phyloP scores from a whole-genome alignment of 371 early-diverging fungal species.

The Mucor sp. region DNA sequence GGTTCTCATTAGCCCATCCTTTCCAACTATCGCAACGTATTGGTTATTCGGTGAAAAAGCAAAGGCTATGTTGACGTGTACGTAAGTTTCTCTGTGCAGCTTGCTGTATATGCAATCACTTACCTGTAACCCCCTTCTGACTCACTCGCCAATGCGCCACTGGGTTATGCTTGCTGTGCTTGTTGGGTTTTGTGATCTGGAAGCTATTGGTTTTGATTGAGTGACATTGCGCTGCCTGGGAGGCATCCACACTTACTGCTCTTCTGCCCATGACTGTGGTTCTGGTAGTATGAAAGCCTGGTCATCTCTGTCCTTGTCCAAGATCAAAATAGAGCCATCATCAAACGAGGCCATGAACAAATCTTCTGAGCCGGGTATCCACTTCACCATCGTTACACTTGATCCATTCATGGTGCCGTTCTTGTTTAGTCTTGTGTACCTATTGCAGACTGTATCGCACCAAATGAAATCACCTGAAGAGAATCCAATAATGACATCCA shows the following conservation, averaged over 20 bases:
- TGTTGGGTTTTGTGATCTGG: slow-evolving; percentile 50
- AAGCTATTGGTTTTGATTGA: slow-evolving; percentile 24
- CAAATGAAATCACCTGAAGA: slow-evolving; percentile 85
- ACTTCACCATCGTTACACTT: slow-evolving; percentile 76
- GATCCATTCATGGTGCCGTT: slow-evolving; percentile 58
- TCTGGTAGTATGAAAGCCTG: slow-evolving; percentile 48
- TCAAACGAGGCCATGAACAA: slow-evolving; percentile 81
- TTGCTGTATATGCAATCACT: background rate
- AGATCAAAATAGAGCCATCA: slow-evolving; percentile 73
- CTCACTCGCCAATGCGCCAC: slow-evolving; percentile 72
- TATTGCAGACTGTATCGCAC: slow-evolving; percentile 76
- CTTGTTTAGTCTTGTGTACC: slow-evolving; percentile 57
- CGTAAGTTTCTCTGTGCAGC: background rate
- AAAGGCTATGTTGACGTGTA: slow-evolving; percentile 48
- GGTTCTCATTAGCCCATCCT: slow-evolving; percentile 74
- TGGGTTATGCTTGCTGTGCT: slow-evolving; percentile 68
- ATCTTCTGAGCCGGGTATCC: slow-evolving; percentile 87
- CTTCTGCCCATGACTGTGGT: slow-evolving; percentile 29
- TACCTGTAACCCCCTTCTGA: slow-evolving; percentile 64
- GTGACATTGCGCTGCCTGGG: background rate
- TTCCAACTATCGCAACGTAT: slow-evolving; percentile 72
- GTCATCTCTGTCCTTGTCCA: slow-evolving; percentile 88
- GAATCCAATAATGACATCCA: slow-evolving; percentile 83
- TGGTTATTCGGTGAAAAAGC: slow-evolving; percentile 83
- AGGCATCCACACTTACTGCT: slow-evolving; percentile 13